Evolutionary conservation across 2,329 filamentous ascomycete species (phyloP).

Genomic region (Trichophyton simii): DNA sequence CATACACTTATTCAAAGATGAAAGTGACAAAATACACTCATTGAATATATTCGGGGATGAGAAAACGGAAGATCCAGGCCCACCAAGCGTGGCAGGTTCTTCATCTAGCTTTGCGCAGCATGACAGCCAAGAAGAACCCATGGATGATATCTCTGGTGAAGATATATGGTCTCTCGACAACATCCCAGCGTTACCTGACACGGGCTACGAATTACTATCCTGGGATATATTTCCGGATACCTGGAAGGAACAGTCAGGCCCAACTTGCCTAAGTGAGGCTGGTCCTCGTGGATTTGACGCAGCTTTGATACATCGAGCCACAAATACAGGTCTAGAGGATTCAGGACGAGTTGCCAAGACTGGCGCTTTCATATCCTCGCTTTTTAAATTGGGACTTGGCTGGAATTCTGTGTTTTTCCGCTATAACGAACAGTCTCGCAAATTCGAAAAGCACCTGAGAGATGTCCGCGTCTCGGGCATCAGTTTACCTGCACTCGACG

Average conservation of each 20-base stretch:
- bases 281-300: constrained; percentile 30
- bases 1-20: constrained; percentile 15
- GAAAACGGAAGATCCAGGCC: constrained; percentile 15
- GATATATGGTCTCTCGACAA: constrained; percentile 27
- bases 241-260: constrained; percentile 21
- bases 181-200: constrained; percentile 12
- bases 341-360: constrained; percentile 24
- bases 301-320: constrained; percentile 21
- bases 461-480: constrained; percentile 40
- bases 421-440: constrained; percentile 24
- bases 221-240: constrained; percentile 32
- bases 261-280: constrained; percentile 34
- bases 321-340: constrained; percentile 14
- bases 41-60: constrained; percentile 24
- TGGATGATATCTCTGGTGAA: constrained; percentile 6
- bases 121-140: constrained; percentile 12
- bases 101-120: constrained; percentile 15
- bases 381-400: constrained; percentile 32
- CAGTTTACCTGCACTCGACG: constrained; percentile 33
- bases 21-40: constrained; percentile 20
- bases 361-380: constrained; percentile 28
- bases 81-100: constrained; percentile 13
- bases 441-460: constrained; percentile 31
- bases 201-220: constrained; percentile 20
- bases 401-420: constrained; percentile 34